Conservation (phyloP, 495 filamentous ascomycete species). For the Glutinoglossum americanum region DNA sequence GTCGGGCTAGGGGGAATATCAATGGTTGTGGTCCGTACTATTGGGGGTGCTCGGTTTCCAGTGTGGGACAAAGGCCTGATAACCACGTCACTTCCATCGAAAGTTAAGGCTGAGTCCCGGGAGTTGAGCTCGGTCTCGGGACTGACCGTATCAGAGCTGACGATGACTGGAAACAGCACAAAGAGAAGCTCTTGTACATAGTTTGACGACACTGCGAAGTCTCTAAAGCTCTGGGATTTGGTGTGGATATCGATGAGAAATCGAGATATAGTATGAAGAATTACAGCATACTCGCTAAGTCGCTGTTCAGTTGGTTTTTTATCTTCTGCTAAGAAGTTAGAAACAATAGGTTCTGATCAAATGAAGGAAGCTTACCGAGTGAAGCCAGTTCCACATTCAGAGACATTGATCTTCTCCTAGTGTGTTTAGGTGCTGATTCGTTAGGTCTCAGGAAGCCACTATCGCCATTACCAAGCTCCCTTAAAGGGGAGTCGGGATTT, state of each 20-base stretch:
- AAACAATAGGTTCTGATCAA: background rate
- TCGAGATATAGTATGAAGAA: conserved; percentile 51
- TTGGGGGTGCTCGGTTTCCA: conserved; percentile 28
- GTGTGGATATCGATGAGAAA: conserved; percentile 60
- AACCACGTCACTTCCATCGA: conserved; percentile 68
- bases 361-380: conserved; percentile 5
- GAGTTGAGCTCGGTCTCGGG: conserved; percentile 68
- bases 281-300: conserved; percentile 7
- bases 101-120: conserved; percentile 53
- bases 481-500: conserved; percentile 30
- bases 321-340: background rate
- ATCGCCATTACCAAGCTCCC: conserved; percentile 9
- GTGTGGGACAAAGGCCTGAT: conserved; percentile 48
- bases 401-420: conserved; percentile 16
- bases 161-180: conserved; percentile 64
- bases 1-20: conserved; percentile 25
- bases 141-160: conserved; percentile 59
- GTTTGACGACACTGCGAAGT: conserved; percentile 54
- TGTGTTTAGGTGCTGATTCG: background rate
- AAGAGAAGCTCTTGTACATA: conserved; percentile 60
- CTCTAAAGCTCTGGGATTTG: conserved; percentile 50
- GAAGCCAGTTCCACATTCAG: conserved; percentile 9
- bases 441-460: background rate
- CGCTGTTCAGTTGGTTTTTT: background rate
- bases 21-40: conserved; percentile 47